Evolutionary conservation across 1,284 basidiomycete genomes (phyloP), one percentile per base, ranked within the genome.

Genomic region (Sparassis latifolia): DNA sequence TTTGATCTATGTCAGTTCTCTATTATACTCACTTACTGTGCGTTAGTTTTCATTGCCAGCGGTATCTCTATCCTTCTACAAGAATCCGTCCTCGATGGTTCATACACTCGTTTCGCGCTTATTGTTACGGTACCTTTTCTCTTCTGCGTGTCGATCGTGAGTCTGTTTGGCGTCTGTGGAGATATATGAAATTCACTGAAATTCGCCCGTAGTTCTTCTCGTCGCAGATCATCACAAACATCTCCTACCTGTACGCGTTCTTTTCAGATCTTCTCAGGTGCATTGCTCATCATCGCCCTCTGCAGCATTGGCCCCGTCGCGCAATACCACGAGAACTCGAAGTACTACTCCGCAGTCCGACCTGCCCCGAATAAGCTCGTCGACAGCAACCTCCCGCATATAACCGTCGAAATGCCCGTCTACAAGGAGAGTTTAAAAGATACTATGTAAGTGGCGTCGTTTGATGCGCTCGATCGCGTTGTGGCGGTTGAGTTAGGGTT

Each of bases 391-490:
- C 71, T 90, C 2, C 87, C 87, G 2, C 88, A 89, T 59, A 73
- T 90, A 52, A 86, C 87, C 0, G 75, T 89, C 50, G 80, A 89
- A 61, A 78, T 90, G 73, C 87, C 89, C 0, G 89, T 90, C 5
- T 91, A 89, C 71, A 89, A 89, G 68, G 88, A 88, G 68, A 84
- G 79, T 53, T 65, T 83, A 33, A 76, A 78, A 40, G 75, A 78
- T 50, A 85, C 84, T 0, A 83, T 87, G 84, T 86, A 62, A 61
- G 82, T 72, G 12, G 35, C 35, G 12, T 20, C 20, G 20, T 20
- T 20, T 20, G 20, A 20, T 20, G 20, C 20, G 20, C 20, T 20
- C 20, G 20, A 20, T 20, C 20, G 20, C 20, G 20, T 20, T 20
- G 20, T 20, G 20, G 20, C 20, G 20, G 20, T 20, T 20, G 20